These are phyloP conservation scores for Silene latifolia DNA, from an alignment of 148 eudicot species.

Conservation along the genomic window DNA sequence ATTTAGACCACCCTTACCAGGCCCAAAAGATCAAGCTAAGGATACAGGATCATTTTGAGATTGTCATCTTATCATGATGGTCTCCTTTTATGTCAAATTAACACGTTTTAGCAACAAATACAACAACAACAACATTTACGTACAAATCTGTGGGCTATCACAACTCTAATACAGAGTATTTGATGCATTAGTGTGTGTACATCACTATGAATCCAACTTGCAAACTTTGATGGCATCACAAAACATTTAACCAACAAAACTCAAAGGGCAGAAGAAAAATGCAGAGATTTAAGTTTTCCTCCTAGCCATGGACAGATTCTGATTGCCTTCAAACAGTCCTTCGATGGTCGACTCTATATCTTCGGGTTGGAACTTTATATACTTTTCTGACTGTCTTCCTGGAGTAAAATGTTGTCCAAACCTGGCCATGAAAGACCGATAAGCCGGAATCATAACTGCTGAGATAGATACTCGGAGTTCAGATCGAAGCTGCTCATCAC, in stretches of 20 bases:
- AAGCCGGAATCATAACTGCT: slow-evolving; percentile 83
- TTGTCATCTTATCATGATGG: no score
- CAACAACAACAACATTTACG: no score
- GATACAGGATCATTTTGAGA: no score
- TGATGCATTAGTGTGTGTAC: no score
- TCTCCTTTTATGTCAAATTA: no score
- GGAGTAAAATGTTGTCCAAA: slow-evolving; percentile 57
- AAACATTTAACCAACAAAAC: not conserved
- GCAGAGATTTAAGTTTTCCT: slow-evolving; percentile 37
- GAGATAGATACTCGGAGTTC: slow-evolving; percentile 83
- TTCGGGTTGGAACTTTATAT: slow-evolving; percentile 84
- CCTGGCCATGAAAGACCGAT: slow-evolving; percentile 68
- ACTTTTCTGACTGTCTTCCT: slow-evolving; percentile 60
- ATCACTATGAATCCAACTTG: slow-evolving; percentile 15
- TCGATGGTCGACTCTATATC: slow-evolving; percentile 81
- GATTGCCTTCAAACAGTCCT: slow-evolving; percentile 66
- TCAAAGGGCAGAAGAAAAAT: not conserved
- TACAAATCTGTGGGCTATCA: no score
- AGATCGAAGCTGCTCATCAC: slow-evolving; percentile 79
- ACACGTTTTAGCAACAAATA: no score
- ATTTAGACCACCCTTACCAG: no score
- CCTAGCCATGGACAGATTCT: slow-evolving; percentile 54
- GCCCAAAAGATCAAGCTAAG: no score
- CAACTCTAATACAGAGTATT: slow-evolving; percentile 4
- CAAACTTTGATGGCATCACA: slow-evolving; percentile 10